phyloP scores from a whole-genome alignment of 2,329 filamentous ascomycete species.

The Xylaria arbuscula region DNA sequence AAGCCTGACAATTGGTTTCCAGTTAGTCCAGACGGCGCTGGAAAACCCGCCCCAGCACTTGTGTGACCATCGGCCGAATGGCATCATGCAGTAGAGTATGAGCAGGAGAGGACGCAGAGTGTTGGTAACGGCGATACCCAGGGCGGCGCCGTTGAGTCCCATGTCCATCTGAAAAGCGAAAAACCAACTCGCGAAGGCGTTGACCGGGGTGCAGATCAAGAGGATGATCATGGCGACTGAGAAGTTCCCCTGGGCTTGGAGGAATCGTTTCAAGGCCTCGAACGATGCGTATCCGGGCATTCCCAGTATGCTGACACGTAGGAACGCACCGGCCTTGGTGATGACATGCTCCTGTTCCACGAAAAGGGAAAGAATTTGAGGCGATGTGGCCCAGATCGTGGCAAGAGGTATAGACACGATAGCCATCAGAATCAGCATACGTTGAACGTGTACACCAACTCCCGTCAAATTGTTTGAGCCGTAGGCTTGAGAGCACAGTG shows the following conservation, averaged over 20 bases:
- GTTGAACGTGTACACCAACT: constrained; percentile 64
- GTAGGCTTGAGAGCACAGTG: constrained; percentile 63
- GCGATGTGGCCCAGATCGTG: constrained; percentile 60
- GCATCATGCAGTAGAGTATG: constrained; percentile 57
- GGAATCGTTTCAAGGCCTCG: constrained; percentile 64
- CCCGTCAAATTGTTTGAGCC: constrained; percentile 59
- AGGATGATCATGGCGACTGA: constrained; percentile 57
- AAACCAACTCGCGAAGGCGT: constrained; percentile 61
- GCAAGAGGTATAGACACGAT: constrained; percentile 61
- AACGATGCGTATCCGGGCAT: constrained; percentile 65
- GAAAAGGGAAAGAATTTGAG: constrained; percentile 57
- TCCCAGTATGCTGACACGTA: constrained; percentile 60
- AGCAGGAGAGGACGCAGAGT: constrained; percentile 61
- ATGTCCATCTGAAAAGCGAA: constrained; percentile 57
- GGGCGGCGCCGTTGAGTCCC: constrained; percentile 63
- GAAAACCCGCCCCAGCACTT: constrained; percentile 60
- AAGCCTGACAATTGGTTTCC: constrained; percentile 55
- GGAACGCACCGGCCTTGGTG: constrained; percentile 59
- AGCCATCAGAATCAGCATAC: constrained; percentile 63
- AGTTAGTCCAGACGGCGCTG: constrained; percentile 50
- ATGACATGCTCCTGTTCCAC: constrained; percentile 61
- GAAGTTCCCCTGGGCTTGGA: constrained; percentile 66
- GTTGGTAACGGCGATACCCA: constrained; percentile 62
- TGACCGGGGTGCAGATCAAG: constrained; percentile 60
- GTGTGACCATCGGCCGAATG: constrained; percentile 53